Percentiles rank a stretch among this genome's conserved stretches.
Evolutionary conservation across 1,139 yeast genomes (phyloP).

Genomic region (Saccharomyces uvarum): DNA sequence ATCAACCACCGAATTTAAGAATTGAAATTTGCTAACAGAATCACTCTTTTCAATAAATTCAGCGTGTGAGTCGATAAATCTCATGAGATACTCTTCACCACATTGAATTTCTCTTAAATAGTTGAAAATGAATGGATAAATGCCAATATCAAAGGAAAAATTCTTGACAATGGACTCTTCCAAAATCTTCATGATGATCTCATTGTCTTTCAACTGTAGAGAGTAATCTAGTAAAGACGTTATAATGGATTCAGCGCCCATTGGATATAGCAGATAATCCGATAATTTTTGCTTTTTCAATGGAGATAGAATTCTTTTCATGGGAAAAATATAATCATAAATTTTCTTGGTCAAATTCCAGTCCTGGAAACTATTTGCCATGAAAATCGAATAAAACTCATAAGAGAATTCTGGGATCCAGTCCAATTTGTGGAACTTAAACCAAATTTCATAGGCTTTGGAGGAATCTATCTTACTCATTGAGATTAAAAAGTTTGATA

Average conservation of each 20-base stretch:
- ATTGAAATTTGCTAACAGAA: conserved; percentile 20
- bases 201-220: conserved; percentile 29
- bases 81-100: conserved; percentile 30
- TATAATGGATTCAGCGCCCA: conserved; percentile 20
- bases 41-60: conserved; percentile 6
- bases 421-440: conserved; percentile 31
- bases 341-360: conserved; percentile 29
- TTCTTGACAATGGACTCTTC: conserved; percentile 35
- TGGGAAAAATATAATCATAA: conserved; percentile 33
- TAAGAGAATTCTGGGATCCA: conserved; percentile 38
- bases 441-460: conserved; percentile 32
- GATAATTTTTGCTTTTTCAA: conserved; percentile 12
- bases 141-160: conserved; percentile 26
- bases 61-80: conserved; percentile 33
- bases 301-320: conserved; percentile 17
- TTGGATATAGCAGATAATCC: conserved; percentile 23
- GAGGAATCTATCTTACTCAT: conserved; percentile 30
- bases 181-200: conserved; percentile 31
- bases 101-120: conserved; percentile 25
- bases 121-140: conserved; percentile 32
- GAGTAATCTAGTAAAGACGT: conserved; percentile 29
- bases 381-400: conserved; percentile 32
- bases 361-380: conserved; percentile 30
- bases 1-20: conserved; percentile 25
- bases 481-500: conserved; percentile 32